Evolutionary conservation across 1,284 basidiomycete species (phyloP).

Genomic region (Veloboletus limbatus): DNA sequence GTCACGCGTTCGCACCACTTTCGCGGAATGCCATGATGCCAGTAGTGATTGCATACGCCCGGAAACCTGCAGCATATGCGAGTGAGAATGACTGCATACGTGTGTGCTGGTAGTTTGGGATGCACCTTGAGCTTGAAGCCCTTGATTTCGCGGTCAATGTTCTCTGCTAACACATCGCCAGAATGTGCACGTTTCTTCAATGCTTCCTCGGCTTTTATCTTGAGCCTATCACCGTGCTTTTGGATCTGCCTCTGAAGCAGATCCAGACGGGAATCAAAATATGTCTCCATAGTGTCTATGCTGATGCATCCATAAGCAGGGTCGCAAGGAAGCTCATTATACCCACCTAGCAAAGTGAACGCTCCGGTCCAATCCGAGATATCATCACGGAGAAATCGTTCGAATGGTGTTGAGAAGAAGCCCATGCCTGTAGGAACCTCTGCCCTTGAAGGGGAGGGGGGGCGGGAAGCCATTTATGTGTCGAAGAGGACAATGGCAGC

Average conservation of each 20-base stretch:
- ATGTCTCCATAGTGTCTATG: slow-evolving; percentile 84
- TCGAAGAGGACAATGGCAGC: slow-evolving; percentile 29
- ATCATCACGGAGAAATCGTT: slow-evolving; percentile 52
- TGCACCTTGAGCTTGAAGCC: slow-evolving; percentile 67
- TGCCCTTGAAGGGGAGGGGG: slow-evolving; percentile 68
- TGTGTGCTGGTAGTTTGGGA: not conserved
- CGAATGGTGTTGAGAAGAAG: slow-evolving; percentile 51
- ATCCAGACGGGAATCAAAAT: slow-evolving; percentile 88
- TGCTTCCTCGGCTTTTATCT: slow-evolving; percentile 69
- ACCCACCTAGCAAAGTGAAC: slow-evolving; percentile 71
- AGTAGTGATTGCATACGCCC: slow-evolving; percentile 69
- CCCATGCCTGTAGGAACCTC: slow-evolving; percentile 36
- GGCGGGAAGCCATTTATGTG: slow-evolving; percentile 73
- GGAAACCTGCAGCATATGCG: slow-evolving; percentile 53
- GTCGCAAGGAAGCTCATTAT: not conserved
- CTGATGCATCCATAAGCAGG: slow-evolving; percentile 16
- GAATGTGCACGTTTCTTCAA: slow-evolving; percentile 68
- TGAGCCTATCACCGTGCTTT: slow-evolving; percentile 81
- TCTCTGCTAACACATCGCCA: slow-evolving; percentile 64
- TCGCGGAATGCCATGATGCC: slow-evolving; percentile 84
- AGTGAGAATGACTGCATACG: slow-evolving; percentile 9
- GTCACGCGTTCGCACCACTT: slow-evolving; percentile 87
- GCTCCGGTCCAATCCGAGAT: slow-evolving; percentile 53
- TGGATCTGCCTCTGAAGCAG: slow-evolving; percentile 84
- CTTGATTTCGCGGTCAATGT: slow-evolving; percentile 82